Evolutionary conservation across 208 protist genomes (phyloP), one percentile per base, ranked within the genome.

Genomic region (Trypanosoma brucei): DNA sequence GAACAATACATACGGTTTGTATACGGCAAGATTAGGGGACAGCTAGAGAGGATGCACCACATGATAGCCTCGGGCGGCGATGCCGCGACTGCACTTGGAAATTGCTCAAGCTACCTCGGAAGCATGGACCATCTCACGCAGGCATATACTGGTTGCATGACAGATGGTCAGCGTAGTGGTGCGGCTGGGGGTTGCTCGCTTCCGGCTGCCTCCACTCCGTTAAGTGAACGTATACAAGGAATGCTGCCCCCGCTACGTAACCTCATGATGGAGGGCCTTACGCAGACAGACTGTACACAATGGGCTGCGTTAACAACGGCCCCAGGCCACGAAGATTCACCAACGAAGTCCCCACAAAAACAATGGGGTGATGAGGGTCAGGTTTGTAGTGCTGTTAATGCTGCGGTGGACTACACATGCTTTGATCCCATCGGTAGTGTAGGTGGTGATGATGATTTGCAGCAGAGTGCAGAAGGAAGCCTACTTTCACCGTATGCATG

Each of bases 41-140:
- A 71, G 35, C 59, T 91, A 14, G 81, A 86, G 13, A 72, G 81
- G 42, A 67, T 91, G 45, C 73, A 81, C 6, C 63, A 54, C 44
- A 70, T 55, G 14, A 72, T 81, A 13, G 60, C 44, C 2, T 53
- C 36, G 5, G 61, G 40, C 14, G 59, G 54, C 14, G 60, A 66
- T 31, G 51, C n/a, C 38, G 49, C 1, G 4, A 14, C 13, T 50
- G 62, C 39, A 37, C 45, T 68, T 3, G 60, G 53, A 48, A 64
- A 62, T 45, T 62, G 44, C 34, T 31, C 50, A 14, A 34, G 30
- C 40, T 71, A 62, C 44, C 50, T 52, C 52, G 67, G 36, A 33
- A 51, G 30, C 48, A 35, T 35, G 49, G 56, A 66, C 34, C 57
- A 62, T 45, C 34, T 38, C 13, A 64, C 55, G 11, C 57, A 38